phyloP scores from a whole-genome alignment of 2,329 filamentous ascomycete genomes.

The Aureobasidium subglaciale region DNA sequence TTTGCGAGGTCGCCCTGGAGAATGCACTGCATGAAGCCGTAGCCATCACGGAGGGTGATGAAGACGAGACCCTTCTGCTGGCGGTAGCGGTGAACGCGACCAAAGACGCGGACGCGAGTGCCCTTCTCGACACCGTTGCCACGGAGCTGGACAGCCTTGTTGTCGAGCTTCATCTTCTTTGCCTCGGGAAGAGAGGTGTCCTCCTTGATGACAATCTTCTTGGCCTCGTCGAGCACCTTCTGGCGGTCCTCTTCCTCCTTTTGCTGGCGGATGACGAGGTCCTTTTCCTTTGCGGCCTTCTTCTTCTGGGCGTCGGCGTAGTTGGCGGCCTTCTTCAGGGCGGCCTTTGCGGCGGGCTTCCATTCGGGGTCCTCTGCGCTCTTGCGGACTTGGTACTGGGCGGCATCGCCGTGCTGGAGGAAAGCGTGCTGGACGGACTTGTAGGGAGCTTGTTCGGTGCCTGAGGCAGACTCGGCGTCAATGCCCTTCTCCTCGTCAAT shows the following conservation, averaged over 20 bases:
- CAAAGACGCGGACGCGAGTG: slow-evolving; percentile 70
- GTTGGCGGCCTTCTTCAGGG: slow-evolving; percentile 75
- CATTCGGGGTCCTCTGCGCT: slow-evolving; percentile 58
- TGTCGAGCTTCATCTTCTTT: slow-evolving; percentile 66
- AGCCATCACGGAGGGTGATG: slow-evolving; percentile 77
- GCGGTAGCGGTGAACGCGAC: slow-evolving; percentile 74
- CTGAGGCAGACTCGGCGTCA: slow-evolving; percentile 46
- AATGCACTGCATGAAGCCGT: slow-evolving; percentile 78
- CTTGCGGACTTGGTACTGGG: slow-evolving; percentile 62
- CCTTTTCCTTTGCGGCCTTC: slow-evolving; percentile 73
- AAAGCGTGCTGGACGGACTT: slow-evolving; percentile 75
- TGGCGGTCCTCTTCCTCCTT: slow-evolving; percentile 65
- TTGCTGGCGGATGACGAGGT: slow-evolving; percentile 63
- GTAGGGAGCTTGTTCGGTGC: slow-evolving; percentile 60
- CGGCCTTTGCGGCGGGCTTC: slow-evolving; percentile 78
- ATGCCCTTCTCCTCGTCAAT: slow-evolving; percentile 73
- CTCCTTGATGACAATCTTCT: slow-evolving; percentile 66
- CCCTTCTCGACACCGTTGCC: slow-evolving; percentile 50
- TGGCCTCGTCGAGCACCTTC: slow-evolving; percentile 70
- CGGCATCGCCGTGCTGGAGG: slow-evolving; percentile 58
- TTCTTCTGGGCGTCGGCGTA: slow-evolving; percentile 71
- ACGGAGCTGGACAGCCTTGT: slow-evolving; percentile 56
- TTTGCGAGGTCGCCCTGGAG: slow-evolving; percentile 74
- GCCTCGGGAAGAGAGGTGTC: slow-evolving; percentile 67
- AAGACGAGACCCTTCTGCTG: slow-evolving; percentile 81